Evolutionary conservation across 768 basidiomycete genomes (phyloP).

Genomic region (Chlorophyllum brunneum): DNA sequence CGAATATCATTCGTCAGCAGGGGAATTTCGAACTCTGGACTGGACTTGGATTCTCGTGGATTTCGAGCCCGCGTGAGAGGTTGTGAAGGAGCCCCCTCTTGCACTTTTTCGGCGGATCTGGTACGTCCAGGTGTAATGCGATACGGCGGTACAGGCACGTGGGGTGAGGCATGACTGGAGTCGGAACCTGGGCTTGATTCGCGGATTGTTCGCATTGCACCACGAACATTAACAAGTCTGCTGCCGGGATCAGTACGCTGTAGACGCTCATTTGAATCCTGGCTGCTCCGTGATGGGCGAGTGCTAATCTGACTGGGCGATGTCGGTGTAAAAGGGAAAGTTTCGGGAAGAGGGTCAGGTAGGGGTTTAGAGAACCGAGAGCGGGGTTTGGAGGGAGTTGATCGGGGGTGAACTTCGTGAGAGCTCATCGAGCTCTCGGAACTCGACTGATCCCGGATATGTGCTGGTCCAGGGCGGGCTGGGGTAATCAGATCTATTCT

Average conservation of each 20-base stretch:
- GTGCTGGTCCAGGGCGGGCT: neutral
- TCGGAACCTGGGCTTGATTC: neutral
- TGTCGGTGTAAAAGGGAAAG: neutral
- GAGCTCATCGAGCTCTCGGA: neutral
- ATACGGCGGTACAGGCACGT: neutral
- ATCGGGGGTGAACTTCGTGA: neutral
- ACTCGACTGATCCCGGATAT: neutral
- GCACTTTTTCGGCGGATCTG: neutral
- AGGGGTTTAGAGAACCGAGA: neutral
- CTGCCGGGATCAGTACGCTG: neutral
- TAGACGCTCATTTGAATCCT: neutral
- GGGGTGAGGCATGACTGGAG: neutral
- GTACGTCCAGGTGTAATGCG: neutral
- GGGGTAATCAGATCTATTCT: too few species aligned
- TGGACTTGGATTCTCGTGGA: neutral
- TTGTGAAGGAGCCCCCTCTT: neutral
- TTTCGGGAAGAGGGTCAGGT: neutral
- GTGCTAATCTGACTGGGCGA: neutral
- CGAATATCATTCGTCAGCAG: neutral
- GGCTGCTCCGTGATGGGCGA: neutral
- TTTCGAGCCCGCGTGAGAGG: too few species aligned
- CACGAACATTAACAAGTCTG: neutral
- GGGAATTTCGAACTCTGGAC: neutral
- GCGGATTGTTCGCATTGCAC: neutral
- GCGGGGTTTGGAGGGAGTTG: neutral